Evolutionary conservation across 2,329 filamentous ascomycete genomes (phyloP).

Genomic region (Furcasterigmium furcatum): DNA sequence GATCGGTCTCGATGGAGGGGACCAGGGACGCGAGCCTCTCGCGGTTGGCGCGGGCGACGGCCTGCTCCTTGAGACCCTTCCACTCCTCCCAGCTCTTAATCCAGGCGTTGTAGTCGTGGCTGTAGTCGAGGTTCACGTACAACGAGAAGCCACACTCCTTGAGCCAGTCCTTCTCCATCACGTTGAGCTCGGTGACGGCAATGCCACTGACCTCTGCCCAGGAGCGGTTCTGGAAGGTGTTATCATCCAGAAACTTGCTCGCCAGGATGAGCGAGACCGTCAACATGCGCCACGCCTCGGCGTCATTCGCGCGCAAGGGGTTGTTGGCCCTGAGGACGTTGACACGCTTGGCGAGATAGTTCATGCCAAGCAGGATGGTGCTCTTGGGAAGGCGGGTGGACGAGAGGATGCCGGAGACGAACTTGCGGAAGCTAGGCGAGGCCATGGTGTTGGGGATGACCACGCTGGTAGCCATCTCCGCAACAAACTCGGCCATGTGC

Average conservation of each 20-base stretch:
- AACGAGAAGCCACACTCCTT: constrained; percentile 78
- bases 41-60: constrained; percentile 27
- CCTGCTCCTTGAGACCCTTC: constrained; percentile 51
- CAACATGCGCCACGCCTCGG: constrained; percentile 82
- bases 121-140: constrained; percentile 78
- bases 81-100: constrained; percentile 58
- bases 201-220: constrained; percentile 97
- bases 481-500: constrained; percentile 91
- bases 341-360: constrained; percentile 82
- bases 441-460: constrained; percentile 43
- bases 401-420: constrained; percentile 84
- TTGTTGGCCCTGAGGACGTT: constrained; percentile 60
- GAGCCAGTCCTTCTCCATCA: constrained; percentile 85
- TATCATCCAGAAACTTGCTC: constrained; percentile 95
- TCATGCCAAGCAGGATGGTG: constrained; percentile 85
- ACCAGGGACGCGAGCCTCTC: constrained; percentile 47
- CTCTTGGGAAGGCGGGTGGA: constrained; percentile 88
- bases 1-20: constrained; percentile 23
- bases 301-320: constrained; percentile 56
- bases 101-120: constrained; percentile 67
- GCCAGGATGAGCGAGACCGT: constrained; percentile 82
- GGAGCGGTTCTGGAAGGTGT: constrained; percentile 95
- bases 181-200: constrained; percentile 77
- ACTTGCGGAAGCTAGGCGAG: constrained; percentile 76
- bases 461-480: constrained; percentile 72